A percentile compares a stretch with the other conserved stretches of the same genome.
phyloP scores from a whole-genome alignment of 2,329 filamentous ascomycete species.

The Trichoderma breve region DNA sequence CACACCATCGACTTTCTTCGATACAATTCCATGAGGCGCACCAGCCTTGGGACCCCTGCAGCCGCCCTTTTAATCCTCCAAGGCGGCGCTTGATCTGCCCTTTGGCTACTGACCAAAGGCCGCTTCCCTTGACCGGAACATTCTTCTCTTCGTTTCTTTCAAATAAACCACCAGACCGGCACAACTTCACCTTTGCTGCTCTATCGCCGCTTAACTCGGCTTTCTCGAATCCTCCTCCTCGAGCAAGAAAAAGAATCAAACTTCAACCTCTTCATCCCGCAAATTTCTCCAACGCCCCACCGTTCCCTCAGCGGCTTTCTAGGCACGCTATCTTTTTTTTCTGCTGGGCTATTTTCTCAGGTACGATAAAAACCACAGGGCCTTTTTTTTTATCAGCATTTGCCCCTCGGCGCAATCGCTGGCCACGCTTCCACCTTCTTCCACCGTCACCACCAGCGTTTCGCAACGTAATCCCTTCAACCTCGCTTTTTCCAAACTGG shows the following conservation, averaged over 20 bases:
- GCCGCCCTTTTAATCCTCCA: slow-evolving; percentile 32
- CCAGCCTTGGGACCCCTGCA: slow-evolving; percentile 32
- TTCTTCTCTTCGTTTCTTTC: background rate
- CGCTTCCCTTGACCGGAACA: slow-evolving; percentile 14
- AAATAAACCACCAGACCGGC: background rate
- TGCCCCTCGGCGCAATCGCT: slow-evolving; percentile 14
- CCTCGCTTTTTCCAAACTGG: background rate
- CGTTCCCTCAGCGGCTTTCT: slow-evolving; percentile 9
- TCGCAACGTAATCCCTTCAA: background rate
- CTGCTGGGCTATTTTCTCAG: slow-evolving; percentile 12
- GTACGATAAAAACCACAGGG: background rate
- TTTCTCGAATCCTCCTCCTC: background rate
- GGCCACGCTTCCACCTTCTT: slow-evolving; percentile 4
- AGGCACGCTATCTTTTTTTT: slow-evolving; percentile 15
- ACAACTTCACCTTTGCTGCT: background rate
- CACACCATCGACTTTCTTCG: slow-evolving; percentile 44
- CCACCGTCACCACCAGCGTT: background rate
- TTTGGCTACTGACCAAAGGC: slow-evolving; percentile 13
- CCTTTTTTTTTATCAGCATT: slow-evolving; percentile 1
- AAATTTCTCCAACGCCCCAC: slow-evolving; percentile 16
- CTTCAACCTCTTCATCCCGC: background rate
- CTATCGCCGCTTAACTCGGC: background rate
- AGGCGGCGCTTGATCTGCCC: slow-evolving; percentile 17
- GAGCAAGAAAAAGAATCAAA: background rate
- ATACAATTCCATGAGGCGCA: slow-evolving; percentile 45